Evolutionary conservation across 441 rosid species (phyloP), one percentile per base, ranked within the genome.

Genomic region (Geranium incanum): DNA sequence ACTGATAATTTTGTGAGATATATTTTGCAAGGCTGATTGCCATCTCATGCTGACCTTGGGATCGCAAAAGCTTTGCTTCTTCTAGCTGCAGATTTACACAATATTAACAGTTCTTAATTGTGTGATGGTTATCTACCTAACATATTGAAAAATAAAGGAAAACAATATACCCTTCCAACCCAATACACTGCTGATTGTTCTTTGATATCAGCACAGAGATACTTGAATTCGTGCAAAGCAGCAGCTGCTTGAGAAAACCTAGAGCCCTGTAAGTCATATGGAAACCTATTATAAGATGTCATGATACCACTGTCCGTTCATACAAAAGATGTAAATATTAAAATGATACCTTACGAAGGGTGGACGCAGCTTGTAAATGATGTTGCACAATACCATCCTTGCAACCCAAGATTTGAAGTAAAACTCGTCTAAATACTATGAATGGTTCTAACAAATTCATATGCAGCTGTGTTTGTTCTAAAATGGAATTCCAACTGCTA

Each of bases 391-490:
- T 80, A 73, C 84, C 85, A 74, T 85, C 84, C 74, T 80, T 78
- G 72, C 96, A 90, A 67, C 85, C 81, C 89, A 95, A 79, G 75
- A 89, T 85, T 81, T 92, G 90, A 80, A 92, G 95, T 69, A 95
- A 85, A 64, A 89, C 90, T 67, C 93, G 82, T 80, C 99, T 88
- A 79, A 95, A 92, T 75, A 96, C 93, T 72, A 89, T 88, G 78
- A 95, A 88, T 75, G 99, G 98, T 79, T 92, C 99, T 78, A 95
- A 80, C 80, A 95, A 81, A 85, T 85, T 88, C 98, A 95, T 88
- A 84, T 95, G 99, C 76, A 92, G 84, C 81, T 88, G 92, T 57
- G 92, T 78, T 76, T 80, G 86, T 68, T 76, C 80, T 87, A 89
- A 78, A 81, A 87, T 87, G 74, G 88, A 82, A 81, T 73, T 88